Conservation (phyloP, 768 basidiomycete species). For the Suillus decipiens region DNA sequence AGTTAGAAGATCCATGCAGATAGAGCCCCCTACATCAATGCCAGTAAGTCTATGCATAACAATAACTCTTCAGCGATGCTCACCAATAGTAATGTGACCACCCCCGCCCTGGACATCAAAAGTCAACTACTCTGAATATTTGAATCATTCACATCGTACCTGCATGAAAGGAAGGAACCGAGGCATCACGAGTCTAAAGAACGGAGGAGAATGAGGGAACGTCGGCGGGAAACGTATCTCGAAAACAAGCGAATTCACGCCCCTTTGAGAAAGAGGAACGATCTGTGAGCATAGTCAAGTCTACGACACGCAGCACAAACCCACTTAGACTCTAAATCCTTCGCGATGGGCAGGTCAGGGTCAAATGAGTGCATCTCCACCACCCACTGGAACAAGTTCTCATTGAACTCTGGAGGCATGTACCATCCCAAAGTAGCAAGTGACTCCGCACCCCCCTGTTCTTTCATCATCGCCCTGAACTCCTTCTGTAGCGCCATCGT, state of each 20-base stretch:
- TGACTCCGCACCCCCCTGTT: conserved; percentile 53
- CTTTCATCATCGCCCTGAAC: conserved; percentile 58
- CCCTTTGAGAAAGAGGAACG: conserved; percentile 31
- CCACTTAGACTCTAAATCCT: conserved; percentile 55
- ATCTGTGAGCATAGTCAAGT: neutral
- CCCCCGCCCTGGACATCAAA: conserved; percentile 51
- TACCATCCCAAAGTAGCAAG: conserved; percentile 60
- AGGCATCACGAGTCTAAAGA: conserved; percentile 75
- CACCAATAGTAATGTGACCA: conserved; percentile 66
- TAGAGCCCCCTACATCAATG: conserved; percentile 55
- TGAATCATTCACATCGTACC: conserved; percentile 15
- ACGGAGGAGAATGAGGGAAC: conserved; percentile 72
- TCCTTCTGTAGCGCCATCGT: conserved; percentile 63
- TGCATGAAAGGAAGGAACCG: conserved; percentile 70
- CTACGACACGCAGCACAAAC: conserved; percentile 19
- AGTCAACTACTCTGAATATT: neutral
- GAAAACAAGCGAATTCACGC: conserved; percentile 66
- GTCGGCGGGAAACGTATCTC: conserved; percentile 69
- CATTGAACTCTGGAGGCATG: conserved; percentile 63
- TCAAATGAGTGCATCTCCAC: conserved; percentile 76
- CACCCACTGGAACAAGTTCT: conserved; percentile 74
- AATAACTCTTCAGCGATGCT: conserved; percentile 9
- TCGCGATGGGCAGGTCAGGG: conserved; percentile 54
- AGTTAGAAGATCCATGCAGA: conserved; percentile 74
- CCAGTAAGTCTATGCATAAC: neutral